Base-by-base conservation (phyloP, 2,329 filamentous ascomycete genomes). In the Botrytis hyacinthi region DNA sequence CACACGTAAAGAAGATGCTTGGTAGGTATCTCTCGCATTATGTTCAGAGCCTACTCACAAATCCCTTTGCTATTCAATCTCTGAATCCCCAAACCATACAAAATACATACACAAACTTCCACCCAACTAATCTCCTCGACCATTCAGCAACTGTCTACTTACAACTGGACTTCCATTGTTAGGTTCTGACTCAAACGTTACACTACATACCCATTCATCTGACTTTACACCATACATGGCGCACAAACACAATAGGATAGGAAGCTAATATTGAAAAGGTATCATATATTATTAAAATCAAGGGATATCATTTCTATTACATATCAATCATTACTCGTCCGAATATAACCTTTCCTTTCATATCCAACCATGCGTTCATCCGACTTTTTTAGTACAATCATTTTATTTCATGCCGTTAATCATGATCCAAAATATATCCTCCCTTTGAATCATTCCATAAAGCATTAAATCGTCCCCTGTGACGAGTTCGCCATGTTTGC, bases 321-420 rank as follows among this genome's bases (percentile, higher is more conserved):
- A 67, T 6, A 67, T 67, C 40, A 54, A 67, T 67, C 65, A 67
- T 67, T 67, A 67, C 65, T 67, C 65, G 26, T 67, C 46, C 32
- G 7, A 54, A 54, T 22, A 29, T 40, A 51, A 37, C 22, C 26
- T 51, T 51, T 18, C 63, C 63, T 6, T 10, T 32, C 37, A 51
- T 66, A 10, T 29, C n/a, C 16, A 46, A 26, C 20, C 60, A n/a
- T 35, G 4, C 32, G 18, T 60, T 35, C 59, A 62, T 54, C 51
- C n/a, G 12, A n/a, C 16, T 62, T 62, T 62, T 66, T n/a, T 20
- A n/a, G 20, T 66, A 66, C 12, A 66, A 46, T 51, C 65, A 67
- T 67, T 46, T n/a, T 5, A 54, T 54, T 14, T 54, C 51, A 29
- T 54, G 51, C 14, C 51, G 16, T n/a, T 51, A 51, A 51, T 29